These are phyloP conservation scores for Triticum urartu DNA, from an alignment of 176 grass and related monocot genomes.

Conservation along the genomic window DNA sequence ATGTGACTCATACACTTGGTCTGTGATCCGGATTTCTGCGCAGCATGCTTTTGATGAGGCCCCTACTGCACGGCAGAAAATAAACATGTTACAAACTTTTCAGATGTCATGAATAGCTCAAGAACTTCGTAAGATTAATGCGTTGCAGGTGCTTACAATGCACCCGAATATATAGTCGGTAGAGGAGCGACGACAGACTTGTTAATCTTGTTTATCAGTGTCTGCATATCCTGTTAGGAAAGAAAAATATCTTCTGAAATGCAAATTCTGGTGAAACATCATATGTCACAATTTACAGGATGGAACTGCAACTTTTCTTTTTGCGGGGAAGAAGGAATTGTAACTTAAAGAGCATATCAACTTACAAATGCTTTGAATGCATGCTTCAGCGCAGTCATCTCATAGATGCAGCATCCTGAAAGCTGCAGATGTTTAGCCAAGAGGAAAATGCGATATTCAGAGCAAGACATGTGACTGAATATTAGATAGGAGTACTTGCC, in stretches of 20 bases:
- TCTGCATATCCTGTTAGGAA: slow-evolving; percentile 74
- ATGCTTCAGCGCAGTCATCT: slow-evolving; percentile 87
- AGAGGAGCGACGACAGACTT: slow-evolving; percentile 75
- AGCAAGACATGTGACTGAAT: slow-evolving; percentile 12
- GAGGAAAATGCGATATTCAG: neutral
- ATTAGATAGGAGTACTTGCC: slow-evolving; percentile 39
- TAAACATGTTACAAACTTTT: slow-evolving; percentile 19
- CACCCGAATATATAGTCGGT: slow-evolving; percentile 77
- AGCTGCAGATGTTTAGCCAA: slow-evolving; percentile 28
- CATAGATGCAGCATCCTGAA: slow-evolving; percentile 86
- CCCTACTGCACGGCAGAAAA: slow-evolving; percentile 57
- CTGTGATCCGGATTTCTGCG: slow-evolving; percentile 88
- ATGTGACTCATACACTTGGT: slow-evolving; percentile 71
- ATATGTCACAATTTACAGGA: neutral
- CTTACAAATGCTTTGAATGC: slow-evolving; percentile 97
- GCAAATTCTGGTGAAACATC: neutral
- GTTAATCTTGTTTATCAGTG: slow-evolving; percentile 97
- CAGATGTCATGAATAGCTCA: neutral
- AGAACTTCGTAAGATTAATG: neutral
- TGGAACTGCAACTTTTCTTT: neutral
- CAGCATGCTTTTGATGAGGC: slow-evolving; percentile 93
- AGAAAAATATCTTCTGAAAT: neutral
- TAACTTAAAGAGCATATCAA: slow-evolving; percentile 7
- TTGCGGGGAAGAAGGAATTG: too few relatives aligned
- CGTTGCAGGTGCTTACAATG: slow-evolving; percentile 59